phyloP scores from a whole-genome alignment of 2,329 filamentous ascomycete genomes.

The Escovopsis sp. region DNA sequence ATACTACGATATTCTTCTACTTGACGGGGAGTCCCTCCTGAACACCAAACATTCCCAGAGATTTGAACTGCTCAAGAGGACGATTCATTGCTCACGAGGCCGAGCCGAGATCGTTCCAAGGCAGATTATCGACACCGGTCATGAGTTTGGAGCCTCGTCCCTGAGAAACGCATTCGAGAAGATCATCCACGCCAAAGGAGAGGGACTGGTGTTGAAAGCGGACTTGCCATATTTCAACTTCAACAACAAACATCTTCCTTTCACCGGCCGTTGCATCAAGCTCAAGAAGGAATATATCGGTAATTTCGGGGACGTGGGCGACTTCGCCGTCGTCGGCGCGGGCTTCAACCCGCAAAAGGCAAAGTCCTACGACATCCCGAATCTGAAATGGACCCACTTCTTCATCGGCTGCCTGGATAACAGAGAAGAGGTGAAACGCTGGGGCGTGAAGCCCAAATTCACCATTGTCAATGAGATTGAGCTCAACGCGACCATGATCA shows the following conservation, averaged over 20 bases:
- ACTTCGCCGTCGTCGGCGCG: conserved; percentile 67
- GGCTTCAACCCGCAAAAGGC: conserved; percentile 53
- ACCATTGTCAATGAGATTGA: conserved; percentile 51
- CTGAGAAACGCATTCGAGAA: conserved; percentile 52
- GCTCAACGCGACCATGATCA: conserved; percentile 36
- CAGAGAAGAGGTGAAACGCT: conserved; percentile 39
- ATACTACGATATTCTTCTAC: conserved; percentile 42
- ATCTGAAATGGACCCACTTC: conserved; percentile 64
- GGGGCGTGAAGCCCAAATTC: conserved; percentile 41
- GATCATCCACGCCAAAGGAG: conserved; percentile 50
- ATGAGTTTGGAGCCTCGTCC: conserved; percentile 31
- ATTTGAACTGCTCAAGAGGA: conserved; percentile 40
- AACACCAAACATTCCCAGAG: conserved; percentile 40
- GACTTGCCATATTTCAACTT: conserved; percentile 64
- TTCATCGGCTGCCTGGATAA: conserved; percentile 65
- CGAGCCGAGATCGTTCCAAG: conserved; percentile 52
- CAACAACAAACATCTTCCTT: conserved; percentile 18
- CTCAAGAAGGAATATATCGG: conserved; percentile 75
- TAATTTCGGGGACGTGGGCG: conserved; percentile 66
- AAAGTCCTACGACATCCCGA: conserved; percentile 34
- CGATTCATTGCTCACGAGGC: conserved; percentile 40
- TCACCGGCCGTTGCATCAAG: conserved; percentile 52
- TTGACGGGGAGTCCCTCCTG: conserved; percentile 39
- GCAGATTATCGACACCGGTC: conserved; percentile 51
- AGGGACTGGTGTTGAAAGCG: conserved; percentile 72